A percentile compares a stretch with the other conserved stretches of the same genome.
These are phyloP conservation scores for Verticillium albo-atrum DNA, from an alignment of 2,329 filamentous ascomycete genomes.

Conservation along the genomic window DNA sequence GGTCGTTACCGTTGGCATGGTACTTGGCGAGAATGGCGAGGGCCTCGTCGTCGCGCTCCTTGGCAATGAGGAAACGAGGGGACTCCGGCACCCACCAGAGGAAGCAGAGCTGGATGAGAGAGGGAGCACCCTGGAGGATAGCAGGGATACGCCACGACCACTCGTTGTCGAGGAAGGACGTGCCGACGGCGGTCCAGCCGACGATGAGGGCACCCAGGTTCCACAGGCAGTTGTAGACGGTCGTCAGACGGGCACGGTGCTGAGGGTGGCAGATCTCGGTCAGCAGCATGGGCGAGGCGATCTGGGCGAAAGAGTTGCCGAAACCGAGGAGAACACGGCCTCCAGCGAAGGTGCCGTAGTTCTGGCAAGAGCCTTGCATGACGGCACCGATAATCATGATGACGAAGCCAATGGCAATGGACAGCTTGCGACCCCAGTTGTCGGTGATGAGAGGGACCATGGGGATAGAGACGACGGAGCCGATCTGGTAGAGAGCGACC, in stretches of 20 bases:
- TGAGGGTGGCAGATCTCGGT: constrained; percentile 50
- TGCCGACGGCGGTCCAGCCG: constrained; percentile 46
- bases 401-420: constrained; percentile 48
- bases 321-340: constrained; percentile 55
- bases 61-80: constrained; percentile 34
- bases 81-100: constrained; percentile 46
- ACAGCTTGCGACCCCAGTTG: constrained; percentile 45
- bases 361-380: constrained; percentile 47
- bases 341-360: constrained; percentile 38
- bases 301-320: constrained; percentile 48
- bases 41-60: constrained; percentile 29
- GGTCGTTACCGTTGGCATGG: constrained; percentile 23
- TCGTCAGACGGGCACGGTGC: constrained; percentile 42
- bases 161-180: constrained; percentile 36
- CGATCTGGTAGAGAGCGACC: constrained; percentile 55
- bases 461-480: constrained; percentile 51
- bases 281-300: constrained; percentile 47
- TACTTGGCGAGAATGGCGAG: constrained; percentile 27
- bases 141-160: constrained; percentile 50
- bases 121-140: constrained; percentile 43
- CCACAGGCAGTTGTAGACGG: constrained; percentile 53
- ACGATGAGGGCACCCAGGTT: constrained; percentile 43
- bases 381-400: constrained; percentile 53
- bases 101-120: constrained; percentile 41
- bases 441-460: constrained; percentile 53